phyloP scores from a whole-genome alignment of 768 basidiomycete genomes.

The Termitomyces titanicus region DNA sequence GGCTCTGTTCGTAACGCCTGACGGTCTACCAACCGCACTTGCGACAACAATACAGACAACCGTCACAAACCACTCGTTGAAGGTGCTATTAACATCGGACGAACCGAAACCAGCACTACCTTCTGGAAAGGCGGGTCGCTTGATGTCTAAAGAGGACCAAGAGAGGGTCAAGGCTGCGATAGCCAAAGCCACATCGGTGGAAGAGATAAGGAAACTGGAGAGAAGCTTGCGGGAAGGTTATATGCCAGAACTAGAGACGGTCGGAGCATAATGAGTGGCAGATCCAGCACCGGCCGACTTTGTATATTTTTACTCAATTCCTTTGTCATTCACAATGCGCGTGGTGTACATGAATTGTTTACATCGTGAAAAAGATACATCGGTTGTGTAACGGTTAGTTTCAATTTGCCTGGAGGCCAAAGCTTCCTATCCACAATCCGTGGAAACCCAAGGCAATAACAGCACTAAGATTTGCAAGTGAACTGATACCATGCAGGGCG shows the following conservation, averaged over 20 bases:
- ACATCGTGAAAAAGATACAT: slow-evolving; percentile 5
- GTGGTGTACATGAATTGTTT: slow-evolving; percentile 9
- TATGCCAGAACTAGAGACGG: slow-evolving; percentile 71
- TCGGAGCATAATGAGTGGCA: slow-evolving; percentile 58
- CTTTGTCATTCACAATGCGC: slow-evolving; percentile 14
- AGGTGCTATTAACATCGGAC: slow-evolving; percentile 61
- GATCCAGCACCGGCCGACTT: slow-evolving; percentile 13
- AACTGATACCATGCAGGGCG: slow-evolving; percentile 65
- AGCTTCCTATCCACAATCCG: slow-evolving; percentile 66
- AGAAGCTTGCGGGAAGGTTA: slow-evolving; percentile 82
- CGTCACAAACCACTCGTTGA: slow-evolving; percentile 64
- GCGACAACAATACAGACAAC: slow-evolving; percentile 76
- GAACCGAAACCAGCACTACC: slow-evolving; percentile 64
- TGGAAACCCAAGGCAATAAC: slow-evolving; percentile 63
- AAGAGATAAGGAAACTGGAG: slow-evolving; percentile 83
- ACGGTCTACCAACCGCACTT: slow-evolving; percentile 73
- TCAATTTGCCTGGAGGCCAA: slow-evolving; percentile 42
- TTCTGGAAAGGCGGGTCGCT: slow-evolving; percentile 70
- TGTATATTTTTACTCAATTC: slow-evolving; percentile 27
- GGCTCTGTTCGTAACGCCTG: slow-evolving; percentile 76
- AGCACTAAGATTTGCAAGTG: slow-evolving; percentile 58
- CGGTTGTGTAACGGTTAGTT: slow-evolving; percentile 21
- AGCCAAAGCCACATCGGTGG: slow-evolving; percentile 84
- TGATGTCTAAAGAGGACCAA: slow-evolving; percentile 91
- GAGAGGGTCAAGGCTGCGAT: slow-evolving; percentile 86